Evolutionary conservation across 495 filamentous ascomycete genomes (phyloP), one percentile per base, ranked within the genome.

Genomic region (Penicillium chermesinum): DNA sequence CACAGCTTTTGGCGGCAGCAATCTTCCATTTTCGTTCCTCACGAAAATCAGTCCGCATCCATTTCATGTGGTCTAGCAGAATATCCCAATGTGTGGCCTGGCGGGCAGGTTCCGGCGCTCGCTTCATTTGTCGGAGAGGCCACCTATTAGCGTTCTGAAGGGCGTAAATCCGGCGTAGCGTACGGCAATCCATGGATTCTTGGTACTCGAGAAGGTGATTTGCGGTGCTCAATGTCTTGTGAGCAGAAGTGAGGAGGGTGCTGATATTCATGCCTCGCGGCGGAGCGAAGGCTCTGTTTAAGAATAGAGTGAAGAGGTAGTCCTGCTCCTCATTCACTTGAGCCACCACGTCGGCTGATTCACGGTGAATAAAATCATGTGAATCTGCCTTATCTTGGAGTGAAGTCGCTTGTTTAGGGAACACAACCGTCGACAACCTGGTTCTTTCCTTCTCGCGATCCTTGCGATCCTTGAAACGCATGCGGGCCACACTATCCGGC

Each of bases 21-120:
- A 83, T 81, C 64, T 96, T 96, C 89, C 88, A 96, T 62, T 94
- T 95, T 20, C 88, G 71, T 64, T 98, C 93, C 67, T 95, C 88
- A 22, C 86, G 77, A 57, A 97, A 97, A 70, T 98, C 93, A 2
- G 88, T 95, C 32, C 88, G 80, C 83, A 98, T 88, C 94, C 93
- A 96, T 65, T 89, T 95, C 80, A 91, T 87, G 67, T 98, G 88
- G 52, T 88, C 77, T 7, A 97, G 69, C 34, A 97, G 64, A 36
- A 93, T 77, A 70, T 98, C 93, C 79, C 81, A 84, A 62, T 96
- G 91, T 5, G 82, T 79, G 2, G 77, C 72, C 10, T 84, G 82
- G 32, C 89, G 78, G 7, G 74, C 73, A 21, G 94, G 93, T 61
- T 98, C 93, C 2, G 77, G 71, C 21, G 80, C 82, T 40, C 86